A percentile compares a stretch with the other conserved stretches of the same genome.
These are phyloP conservation scores for Colletotrichum theobromicola DNA, from an alignment of 2,329 filamentous ascomycete genomes.

Conservation along the genomic window DNA sequence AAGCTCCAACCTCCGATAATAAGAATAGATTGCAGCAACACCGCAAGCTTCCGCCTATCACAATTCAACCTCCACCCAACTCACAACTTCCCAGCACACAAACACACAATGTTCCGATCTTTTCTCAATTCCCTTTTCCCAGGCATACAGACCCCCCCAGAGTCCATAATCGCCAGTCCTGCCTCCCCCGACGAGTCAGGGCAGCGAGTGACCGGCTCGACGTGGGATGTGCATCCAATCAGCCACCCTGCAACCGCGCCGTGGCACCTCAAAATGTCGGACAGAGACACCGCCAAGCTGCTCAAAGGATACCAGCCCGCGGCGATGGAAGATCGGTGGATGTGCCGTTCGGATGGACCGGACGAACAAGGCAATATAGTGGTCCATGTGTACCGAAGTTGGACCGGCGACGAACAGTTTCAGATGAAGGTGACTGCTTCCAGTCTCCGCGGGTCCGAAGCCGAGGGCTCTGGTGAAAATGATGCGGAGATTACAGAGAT, in stretches of 20 bases:
- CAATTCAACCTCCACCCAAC: background rate
- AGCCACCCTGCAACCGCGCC: background rate
- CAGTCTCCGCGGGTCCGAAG: too few relatives aligned
- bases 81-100: background rate
- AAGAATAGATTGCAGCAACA: background rate
- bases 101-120: background rate
- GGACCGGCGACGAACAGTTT: background rate
- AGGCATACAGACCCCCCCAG: background rate
- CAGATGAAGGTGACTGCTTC: background rate
- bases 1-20: background rate
- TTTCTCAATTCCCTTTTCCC: background rate
- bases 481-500: background rate
- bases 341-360: background rate
- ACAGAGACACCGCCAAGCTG: background rate
- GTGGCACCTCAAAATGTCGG: background rate
- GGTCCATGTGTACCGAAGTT: slow-evolving; percentile 1
- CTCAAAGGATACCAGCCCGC: background rate
- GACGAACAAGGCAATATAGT: background rate
- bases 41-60: background rate
- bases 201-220: background rate
- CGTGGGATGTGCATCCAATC: background rate
- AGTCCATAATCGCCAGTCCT: background rate
- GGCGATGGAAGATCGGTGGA: slow-evolving; percentile 14
- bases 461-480: fast-evolving
- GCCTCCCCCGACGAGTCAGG: background rate